Percentiles rank a stretch among this genome's conserved stretches.
Evolutionary conservation across 2,329 filamentous ascomycete species (phyloP).

Genomic region (Phialophora expanda): DNA sequence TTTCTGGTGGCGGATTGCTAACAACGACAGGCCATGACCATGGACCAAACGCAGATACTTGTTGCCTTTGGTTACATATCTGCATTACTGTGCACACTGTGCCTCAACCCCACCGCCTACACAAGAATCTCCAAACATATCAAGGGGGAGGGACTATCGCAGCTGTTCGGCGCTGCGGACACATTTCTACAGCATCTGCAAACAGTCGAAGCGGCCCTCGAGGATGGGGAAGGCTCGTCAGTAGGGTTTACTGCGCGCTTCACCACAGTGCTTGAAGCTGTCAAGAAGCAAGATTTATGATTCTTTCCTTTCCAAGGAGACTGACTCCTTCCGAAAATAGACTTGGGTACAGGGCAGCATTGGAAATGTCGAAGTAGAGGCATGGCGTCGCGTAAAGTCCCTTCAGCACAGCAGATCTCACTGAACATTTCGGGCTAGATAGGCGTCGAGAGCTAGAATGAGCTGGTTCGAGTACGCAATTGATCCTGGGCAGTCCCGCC

Average conservation of each 20-base stretch:
- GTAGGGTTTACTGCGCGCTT: slow-evolving; percentile 30
- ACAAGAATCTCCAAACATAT: slow-evolving; percentile 51
- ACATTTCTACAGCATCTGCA: slow-evolving; percentile 67
- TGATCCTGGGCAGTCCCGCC: neutral
- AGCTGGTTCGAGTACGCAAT: neutral
- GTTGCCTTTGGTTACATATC: slow-evolving; percentile 87
- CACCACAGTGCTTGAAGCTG: slow-evolving; percentile 23
- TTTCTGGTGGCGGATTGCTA: slow-evolving; percentile 25
- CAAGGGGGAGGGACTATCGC: slow-evolving; percentile 54
- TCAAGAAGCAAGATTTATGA: slow-evolving; percentile 20
- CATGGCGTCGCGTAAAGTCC: slow-evolving; percentile 1
- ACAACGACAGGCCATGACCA: slow-evolving; percentile 54
- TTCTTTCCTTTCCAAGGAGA: neutral
- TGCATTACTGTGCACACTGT: slow-evolving; percentile 81
- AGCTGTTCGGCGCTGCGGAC: slow-evolving; percentile 62
- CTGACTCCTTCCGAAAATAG: slow-evolving; percentile 2
- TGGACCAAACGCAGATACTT: slow-evolving; percentile 75
- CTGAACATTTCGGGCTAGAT: slow-evolving; percentile 6
- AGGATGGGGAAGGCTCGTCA: slow-evolving; percentile 21
- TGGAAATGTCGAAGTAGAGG: slow-evolving; percentile 20
- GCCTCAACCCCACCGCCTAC: slow-evolving; percentile 59
- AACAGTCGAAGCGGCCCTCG: slow-evolving; percentile 57
- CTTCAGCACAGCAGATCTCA: slow-evolving; percentile 1
- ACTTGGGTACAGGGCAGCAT: slow-evolving; percentile 20
- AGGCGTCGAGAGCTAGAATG: neutral